phyloP scores from a whole-genome alignment of 2,329 filamentous ascomycete genomes.

The Exophiala viscosa region DNA sequence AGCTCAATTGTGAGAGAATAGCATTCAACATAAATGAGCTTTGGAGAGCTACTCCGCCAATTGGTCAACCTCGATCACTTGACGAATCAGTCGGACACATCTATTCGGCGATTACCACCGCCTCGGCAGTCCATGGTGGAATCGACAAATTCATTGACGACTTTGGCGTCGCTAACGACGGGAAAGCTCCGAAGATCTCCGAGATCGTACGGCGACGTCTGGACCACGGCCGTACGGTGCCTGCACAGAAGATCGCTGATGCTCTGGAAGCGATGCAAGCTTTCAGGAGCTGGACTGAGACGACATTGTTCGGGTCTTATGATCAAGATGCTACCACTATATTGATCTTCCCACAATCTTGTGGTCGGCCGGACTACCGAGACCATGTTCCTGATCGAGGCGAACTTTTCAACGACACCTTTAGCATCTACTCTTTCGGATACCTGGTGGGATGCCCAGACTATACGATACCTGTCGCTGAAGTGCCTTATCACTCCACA shows the following conservation, averaged over 20 bases:
- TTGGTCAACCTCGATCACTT: conserved; percentile 15
- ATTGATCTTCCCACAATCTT: conserved; percentile 24
- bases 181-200: conserved; percentile 43
- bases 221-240: conserved; percentile 44
- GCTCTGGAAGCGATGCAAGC: conserved; percentile 50
- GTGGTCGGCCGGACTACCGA: conserved; percentile 22
- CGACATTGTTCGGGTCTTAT: conserved; percentile 23
- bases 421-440: conserved; percentile 38
- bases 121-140: conserved; percentile 46
- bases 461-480: conserved; percentile 42
- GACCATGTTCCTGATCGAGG: conserved; percentile 17
- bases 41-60: conserved; percentile 31
- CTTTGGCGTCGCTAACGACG: conserved; percentile 27
- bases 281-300: conserved; percentile 42
- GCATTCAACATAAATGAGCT: conserved; percentile 29
- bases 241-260: conserved; percentile 38
- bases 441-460: conserved; percentile 40
- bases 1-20: conserved; percentile 29
- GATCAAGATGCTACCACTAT: conserved; percentile 24
- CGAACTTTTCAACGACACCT: conserved; percentile 43
- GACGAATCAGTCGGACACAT: conserved; percentile 22
- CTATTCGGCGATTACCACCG: conserved; percentile 30
- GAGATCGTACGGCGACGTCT: conserved; percentile 48
- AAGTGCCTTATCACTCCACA: conserved; percentile 32
- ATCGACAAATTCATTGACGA: conserved; percentile 39